These are phyloP conservation scores for Chytridium lagenaria DNA, from an alignment of 371 early-diverging fungal species.

Conservation along the genomic window DNA sequence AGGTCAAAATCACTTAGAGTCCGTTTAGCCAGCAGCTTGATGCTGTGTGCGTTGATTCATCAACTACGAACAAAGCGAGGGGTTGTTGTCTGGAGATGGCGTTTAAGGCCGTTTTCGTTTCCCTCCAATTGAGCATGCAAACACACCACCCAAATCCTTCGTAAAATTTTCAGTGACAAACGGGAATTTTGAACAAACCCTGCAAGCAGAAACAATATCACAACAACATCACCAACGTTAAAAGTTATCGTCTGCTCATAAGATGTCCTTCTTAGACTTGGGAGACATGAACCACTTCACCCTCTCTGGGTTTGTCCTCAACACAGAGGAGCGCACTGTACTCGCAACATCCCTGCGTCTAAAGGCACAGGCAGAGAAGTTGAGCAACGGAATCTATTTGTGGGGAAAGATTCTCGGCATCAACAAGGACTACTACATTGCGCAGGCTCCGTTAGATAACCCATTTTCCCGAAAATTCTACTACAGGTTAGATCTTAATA, in stretches of 20 bases:
- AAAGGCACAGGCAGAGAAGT: slow-evolving; percentile 50
- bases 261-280: slow-evolving; percentile 45
- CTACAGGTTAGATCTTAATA: slow-evolving; percentile 47
- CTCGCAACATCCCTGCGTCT: slow-evolving; percentile 51
- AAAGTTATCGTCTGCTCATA: not conserved
- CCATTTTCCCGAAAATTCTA: slow-evolving; percentile 54
- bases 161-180: no score
- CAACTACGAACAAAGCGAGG: no score
- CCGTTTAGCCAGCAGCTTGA: no score
- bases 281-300: slow-evolving; percentile 46
- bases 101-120: no score
- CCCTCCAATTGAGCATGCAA: no score
- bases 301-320: slow-evolving; percentile 57
- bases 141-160: no score
- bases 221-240: no score
- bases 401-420: slow-evolving; percentile 63
- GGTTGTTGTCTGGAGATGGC: no score
- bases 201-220: no score
- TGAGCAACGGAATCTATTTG: slow-evolving; percentile 38
- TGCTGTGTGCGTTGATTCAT: no score
- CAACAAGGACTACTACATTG: slow-evolving; percentile 56
- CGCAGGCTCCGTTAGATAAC: slow-evolving; percentile 42
- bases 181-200: no score
- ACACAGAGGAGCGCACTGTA: slow-evolving; percentile 56
- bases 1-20: no score